Base-by-base conservation (phyloP, 495 filamentous ascomycete species). In the Podospora tetraspora region DNA sequence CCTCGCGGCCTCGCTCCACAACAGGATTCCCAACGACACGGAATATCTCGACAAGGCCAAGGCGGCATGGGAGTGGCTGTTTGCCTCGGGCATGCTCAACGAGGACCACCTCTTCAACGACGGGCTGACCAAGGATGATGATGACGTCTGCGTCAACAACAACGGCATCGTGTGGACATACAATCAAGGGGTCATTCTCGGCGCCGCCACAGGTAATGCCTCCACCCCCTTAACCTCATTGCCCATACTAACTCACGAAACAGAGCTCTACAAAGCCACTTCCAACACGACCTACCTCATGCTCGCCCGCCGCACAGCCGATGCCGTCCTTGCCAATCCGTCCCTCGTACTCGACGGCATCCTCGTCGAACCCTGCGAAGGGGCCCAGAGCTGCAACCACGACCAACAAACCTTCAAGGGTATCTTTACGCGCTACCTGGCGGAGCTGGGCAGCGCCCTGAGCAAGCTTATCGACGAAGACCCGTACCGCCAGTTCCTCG, bases 161-260 rank as follows among this genome's bases (percentile, higher is more conserved):
- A 81, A 81, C 1, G 79, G 77, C 22, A 82, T 85, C 3, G 81
- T 84, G 37, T 92, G 85, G 84, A 84, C 87, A 0, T 93, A 93
- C 78, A 92, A 92, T 74, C 90, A 93, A 73, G 90, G 90, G 23
- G 89, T 91, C 27, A 81, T 92, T 25, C 82, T 92, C 16, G 89
- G 89, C 8, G 91, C 82, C 0, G 81, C 91, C 0, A 84, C 87
- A 7, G 89, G 91, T 76, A 78, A 86, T 32, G 32, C 6, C 0
- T 13, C 25, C 43, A 3, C 43, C 25, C 34, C 22, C 22, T 34
- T 23, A 27, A 22, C 37, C 1, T 57, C 34, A 22, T 22, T 30
- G n/a, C 29, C 32, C 11, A 34, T 21, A 8, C 43, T 23, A 23
- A 34, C 16, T 10, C 10, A 16, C 7, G 12, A 23, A 25, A 19